These are phyloP conservation scores for Goniomonas avonlea DNA, from an alignment of 78 protist species.

Conservation along the genomic window DNA sequence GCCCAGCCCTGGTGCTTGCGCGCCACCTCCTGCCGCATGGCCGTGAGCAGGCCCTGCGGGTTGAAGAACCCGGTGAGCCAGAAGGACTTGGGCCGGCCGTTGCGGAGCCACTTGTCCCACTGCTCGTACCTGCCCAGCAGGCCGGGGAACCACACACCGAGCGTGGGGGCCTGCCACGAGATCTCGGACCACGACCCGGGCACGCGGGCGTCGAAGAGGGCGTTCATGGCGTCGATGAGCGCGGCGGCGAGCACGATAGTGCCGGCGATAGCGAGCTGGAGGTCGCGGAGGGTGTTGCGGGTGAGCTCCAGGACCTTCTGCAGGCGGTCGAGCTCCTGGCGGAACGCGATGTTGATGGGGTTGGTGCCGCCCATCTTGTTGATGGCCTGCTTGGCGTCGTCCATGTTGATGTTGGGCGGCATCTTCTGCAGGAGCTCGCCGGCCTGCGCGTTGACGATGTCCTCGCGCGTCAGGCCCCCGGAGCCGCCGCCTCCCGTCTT, in stretches of 20 bases:
- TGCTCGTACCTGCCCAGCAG: constrained; percentile 53
- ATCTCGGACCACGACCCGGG: constrained; percentile 47
- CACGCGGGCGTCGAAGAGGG: constrained; percentile 62
- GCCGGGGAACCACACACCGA: constrained; percentile 67
- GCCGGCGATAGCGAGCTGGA: constrained; percentile 66
- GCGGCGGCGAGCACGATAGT: constrained; percentile 63
- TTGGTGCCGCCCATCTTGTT: constrained; percentile 39
- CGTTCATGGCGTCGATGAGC: constrained; percentile 38
- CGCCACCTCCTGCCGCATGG: constrained; percentile 73
- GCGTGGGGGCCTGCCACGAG: constrained; percentile 57
- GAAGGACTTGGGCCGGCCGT: constrained; percentile 52
- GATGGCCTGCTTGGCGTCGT: constrained; percentile 53
- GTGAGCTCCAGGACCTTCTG: constrained; percentile 31
- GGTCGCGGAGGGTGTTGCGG: constrained; percentile 49
- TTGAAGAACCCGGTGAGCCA: constrained; percentile 78
- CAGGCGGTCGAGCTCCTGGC: constrained; percentile 73
- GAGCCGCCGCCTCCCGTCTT: constrained; percentile 54
- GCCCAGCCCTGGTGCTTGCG: constrained; percentile 76
- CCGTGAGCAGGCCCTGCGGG: constrained; percentile 77
- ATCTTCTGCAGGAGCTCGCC: constrained; percentile 51
- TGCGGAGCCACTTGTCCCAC: constrained; percentile 48
- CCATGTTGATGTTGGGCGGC: constrained; percentile 47
- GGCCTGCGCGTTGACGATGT: constrained; percentile 34
- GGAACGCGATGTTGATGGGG: constrained; percentile 67
- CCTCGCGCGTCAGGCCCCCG: constrained; percentile 42